phyloP scores from a whole-genome alignment of 176 grass and related monocot species.

The barley (Hordeum vulgare) region MorexV3_pseudomolecules_assembly NC_058521.1:285158680-285159179 shows the following conservation, averaged over 20 bases:
- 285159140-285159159: not conserved
- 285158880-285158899: not conserved
- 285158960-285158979: constrained; percentile 14
- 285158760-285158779: no score
- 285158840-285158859: no score
- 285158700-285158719: no score
- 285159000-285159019: constrained; percentile 17
- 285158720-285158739: no score
- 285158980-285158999: constrained; percentile 5
- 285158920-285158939: not conserved
- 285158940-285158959: not conserved
- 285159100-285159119: constrained; percentile 33
- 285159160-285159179: not conserved
- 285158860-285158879: no score
- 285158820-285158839: no score
- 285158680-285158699: no score
- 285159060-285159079: constrained; percentile 45
- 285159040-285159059: constrained; percentile 49
- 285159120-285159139: not conserved
- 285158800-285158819: no score
- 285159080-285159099: constrained; percentile 32
- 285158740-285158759: no score
- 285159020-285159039: constrained; percentile 74
- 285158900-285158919: not conserved
- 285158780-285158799: no score